Conservation (phyloP, 495 filamentous ascomycete species). For the Oleoguttula mirabilis region DNA sequence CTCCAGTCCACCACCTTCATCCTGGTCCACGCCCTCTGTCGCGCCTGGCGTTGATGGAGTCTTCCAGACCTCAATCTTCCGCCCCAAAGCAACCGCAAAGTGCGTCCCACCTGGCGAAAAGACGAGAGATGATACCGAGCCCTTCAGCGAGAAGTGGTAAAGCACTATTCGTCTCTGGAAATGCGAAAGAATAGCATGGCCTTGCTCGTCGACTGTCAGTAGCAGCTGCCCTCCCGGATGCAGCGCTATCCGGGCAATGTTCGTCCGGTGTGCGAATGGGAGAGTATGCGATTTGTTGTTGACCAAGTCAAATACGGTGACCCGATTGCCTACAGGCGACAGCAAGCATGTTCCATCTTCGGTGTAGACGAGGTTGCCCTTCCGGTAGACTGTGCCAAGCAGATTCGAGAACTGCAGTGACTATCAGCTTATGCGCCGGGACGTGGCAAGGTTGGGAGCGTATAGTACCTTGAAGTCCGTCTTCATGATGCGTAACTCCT, state of each 20-base stretch:
- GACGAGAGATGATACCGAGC: conserved; percentile 65
- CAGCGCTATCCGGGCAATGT: conserved; percentile 76
- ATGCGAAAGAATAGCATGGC: conserved; percentile 81
- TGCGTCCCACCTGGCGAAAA: conserved; percentile 87
- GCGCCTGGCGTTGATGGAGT: conserved; percentile 73
- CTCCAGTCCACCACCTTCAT: conserved; percentile 59
- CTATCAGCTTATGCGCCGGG: too few relatives aligned
- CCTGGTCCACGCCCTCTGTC: conserved; percentile 37
- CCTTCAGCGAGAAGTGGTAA: conserved; percentile 88
- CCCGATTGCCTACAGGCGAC: conserved; percentile 93
- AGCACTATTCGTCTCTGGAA: conserved; percentile 72
- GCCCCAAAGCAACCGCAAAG: conserved; percentile 75
- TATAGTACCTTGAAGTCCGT: conserved; percentile 73
- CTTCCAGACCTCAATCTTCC: conserved; percentile 87
- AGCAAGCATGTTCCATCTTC: conserved; percentile 91
- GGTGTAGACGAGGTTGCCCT: conserved; percentile 91
- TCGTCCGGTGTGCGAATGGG: conserved; percentile 85
- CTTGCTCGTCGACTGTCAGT: conserved; percentile 87
- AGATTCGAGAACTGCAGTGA: conserved; percentile 86
- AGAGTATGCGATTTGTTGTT: conserved; percentile 95
- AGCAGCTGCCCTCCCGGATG: conserved; percentile 82
- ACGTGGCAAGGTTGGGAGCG: too few relatives aligned
- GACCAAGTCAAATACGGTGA: conserved; percentile 89
- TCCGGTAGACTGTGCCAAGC: conserved; percentile 92
- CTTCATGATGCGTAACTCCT: conserved; percentile 67